Percentiles rank a stretch among this genome's conserved stretches.
phyloP scores from a whole-genome alignment of 2,329 filamentous ascomycete genomes.

The Fusarium begoniae region DNA sequence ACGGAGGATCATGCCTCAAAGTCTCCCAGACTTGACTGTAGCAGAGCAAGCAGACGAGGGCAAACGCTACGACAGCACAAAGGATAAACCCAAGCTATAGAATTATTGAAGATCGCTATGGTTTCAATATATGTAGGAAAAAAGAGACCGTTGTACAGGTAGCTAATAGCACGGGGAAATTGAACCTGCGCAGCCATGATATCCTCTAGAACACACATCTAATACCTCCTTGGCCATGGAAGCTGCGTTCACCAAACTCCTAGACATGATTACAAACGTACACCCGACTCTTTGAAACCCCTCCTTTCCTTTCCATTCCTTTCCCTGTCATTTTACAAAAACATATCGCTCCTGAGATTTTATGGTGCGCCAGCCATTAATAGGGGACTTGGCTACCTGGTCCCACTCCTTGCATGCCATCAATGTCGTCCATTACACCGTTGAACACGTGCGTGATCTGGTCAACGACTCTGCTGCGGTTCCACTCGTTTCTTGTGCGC shows the following conservation, averaged over 20 bases:
- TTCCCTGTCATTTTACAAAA: constrained; percentile 17
- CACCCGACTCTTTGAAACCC: constrained; percentile 30
- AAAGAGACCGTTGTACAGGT: constrained; percentile 28
- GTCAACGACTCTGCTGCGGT: constrained; percentile 77
- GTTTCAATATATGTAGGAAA: constrained; percentile 18
- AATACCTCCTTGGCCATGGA: constrained; percentile 27
- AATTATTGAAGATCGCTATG: not conserved
- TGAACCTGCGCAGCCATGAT: constrained; percentile 29
- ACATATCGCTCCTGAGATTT: not conserved
- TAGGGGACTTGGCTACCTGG: constrained; percentile 54
- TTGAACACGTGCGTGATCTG: constrained; percentile 78
- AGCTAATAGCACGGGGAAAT: constrained; percentile 18
- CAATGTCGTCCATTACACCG: constrained; percentile 75
- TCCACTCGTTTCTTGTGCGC: constrained; percentile 81
- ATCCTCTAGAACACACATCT: constrained; percentile 39
- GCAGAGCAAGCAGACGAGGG: constrained; percentile 85
- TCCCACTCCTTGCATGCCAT: constrained; percentile 58
- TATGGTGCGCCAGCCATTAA: constrained; percentile 1
- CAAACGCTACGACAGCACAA: constrained; percentile 71
- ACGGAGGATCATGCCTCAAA: constrained; percentile 79
- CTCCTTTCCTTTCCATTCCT: constrained; percentile 1
- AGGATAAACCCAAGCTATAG: constrained; percentile 51
- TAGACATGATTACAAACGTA: constrained; percentile 30
- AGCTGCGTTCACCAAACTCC: constrained; percentile 36
- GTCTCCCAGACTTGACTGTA: constrained; percentile 75